Evolutionary conservation across 1,284 basidiomycete genomes (phyloP).

Genomic region (Trichosporon sp.): DNA sequence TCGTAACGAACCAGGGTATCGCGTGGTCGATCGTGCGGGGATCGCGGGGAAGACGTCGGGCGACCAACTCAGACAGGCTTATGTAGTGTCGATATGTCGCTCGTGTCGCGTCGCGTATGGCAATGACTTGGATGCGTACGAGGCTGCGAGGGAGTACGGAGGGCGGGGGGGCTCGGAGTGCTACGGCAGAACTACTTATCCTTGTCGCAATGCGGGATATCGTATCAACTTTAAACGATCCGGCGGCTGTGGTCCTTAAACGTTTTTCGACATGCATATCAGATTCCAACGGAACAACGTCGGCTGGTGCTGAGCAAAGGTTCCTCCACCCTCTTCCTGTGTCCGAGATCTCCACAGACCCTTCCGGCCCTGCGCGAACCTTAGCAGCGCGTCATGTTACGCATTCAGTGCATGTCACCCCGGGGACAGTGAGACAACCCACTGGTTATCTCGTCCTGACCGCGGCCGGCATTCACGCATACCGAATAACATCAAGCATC

Average conservation of each 20-base stretch:
- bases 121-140: background rate
- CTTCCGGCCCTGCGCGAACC: background rate
- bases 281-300: background rate
- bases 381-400: background rate
- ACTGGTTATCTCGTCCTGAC: background rate
- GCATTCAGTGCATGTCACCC: background rate
- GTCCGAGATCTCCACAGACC: background rate
- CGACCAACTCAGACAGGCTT: background rate
- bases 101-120: background rate
- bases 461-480: background rate
- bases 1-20: background rate
- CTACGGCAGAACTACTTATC: background rate
- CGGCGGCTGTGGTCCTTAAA: background rate
- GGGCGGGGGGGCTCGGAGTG: background rate
- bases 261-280: conserved; percentile 1
- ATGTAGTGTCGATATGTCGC: background rate
- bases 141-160: background rate
- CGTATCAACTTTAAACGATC: background rate
- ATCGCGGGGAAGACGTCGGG: background rate
- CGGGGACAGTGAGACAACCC: background rate
- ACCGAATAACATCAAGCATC: background rate
- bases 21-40: background rate
- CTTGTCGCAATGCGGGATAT: background rate
- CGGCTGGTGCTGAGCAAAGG: background rate
- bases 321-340: background rate